Evolutionary conservation across 2,329 filamentous ascomycete species (phyloP), one percentile per base, ranked within the genome.

Genomic region (Truncatella angustata): DNA sequence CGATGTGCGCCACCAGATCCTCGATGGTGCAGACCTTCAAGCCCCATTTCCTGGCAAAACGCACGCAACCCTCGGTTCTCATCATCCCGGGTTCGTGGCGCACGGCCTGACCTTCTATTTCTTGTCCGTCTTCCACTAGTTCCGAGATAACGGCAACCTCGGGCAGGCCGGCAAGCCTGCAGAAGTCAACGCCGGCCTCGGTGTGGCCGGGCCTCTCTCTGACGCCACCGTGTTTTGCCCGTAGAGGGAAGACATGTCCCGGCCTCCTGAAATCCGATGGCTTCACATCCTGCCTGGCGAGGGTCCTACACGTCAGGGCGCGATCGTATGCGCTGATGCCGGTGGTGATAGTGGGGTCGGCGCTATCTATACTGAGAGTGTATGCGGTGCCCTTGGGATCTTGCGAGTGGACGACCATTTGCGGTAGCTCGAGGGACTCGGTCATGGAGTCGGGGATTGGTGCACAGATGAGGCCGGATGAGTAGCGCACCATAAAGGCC

Each of bases 1-100:
- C 87, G 53, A 96, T 74, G 68, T 95, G 88, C 52, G 76, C 77
- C 24, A 93, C 87, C 72, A 99, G 71, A 71, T 93, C 91, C 67
- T 93, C 91, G 73, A 99, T 97, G 26, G 94, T 97, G 73, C 92
- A 96, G 54, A 96, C 91, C 76, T 88, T 94, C 61, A 99, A 76
- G 4, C 91, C 91, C 85, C 88, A 97, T 71, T 80, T 85, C 71
- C 85, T 84, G 24, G 91, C 94, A 79, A 99, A 99, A 47, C 78
- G 81, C 65, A 99, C 76, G 73, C 92, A 97, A 34, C 84, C 89
- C 74, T 96, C 91, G 57, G 91, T 84, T 60, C 91, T 77, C 85
- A 97, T 86, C 94, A 99, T 99, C 23, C 88, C 90, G n/a, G 86
- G 82, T 18, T 81, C 85, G 10, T 70, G 69, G 59, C 85, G 76